Base-by-base conservation (phyloP, 2,329 filamentous ascomycete species). In the Fusarium abutilonis region DNA sequence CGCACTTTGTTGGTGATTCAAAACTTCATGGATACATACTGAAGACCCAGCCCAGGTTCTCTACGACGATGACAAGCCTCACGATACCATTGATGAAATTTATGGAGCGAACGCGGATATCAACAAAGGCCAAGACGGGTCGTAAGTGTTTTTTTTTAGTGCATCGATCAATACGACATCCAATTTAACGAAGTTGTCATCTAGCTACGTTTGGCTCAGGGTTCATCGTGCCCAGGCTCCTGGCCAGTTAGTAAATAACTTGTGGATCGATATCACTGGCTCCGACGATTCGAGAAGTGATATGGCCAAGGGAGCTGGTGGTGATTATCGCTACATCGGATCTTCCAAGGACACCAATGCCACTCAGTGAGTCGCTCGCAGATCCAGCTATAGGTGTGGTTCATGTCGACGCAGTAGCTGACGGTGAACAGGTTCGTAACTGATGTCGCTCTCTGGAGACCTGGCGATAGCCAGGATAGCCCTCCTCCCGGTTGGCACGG, bases 41-140 rank as follows among this genome's bases (percentile, higher is more conserved):
- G 6, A 34, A 34, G 9, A 14, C 11, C 32, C 13, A 11, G 6
- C 9, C 4, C 14, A 31, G 28, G 28, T 31, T 26, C 13, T 44
- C 15, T 50, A 50, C 17, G 28, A 34, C 14, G 47, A 50, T 42
- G 38, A 50, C 19, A 26, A 50, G 47, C 47, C 47, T 23, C 9
- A 6, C 38, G 11, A n/a, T 19, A 50, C 15, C 4, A 9, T 50
- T 15, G 19, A 42, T 28, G 47, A 50, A 19, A 42, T 50, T 26
- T 9, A 42, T 17, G 38, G 38, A 13, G 5, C 3, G 9, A 23
- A 26, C 15, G 38, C 47, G 9, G 36, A 50, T 32, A 50, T 50
- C 28, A 50, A 50, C 31, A 50, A 50, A 35, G 38, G 38, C n/a
- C 6, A 26, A 3, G 47, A 15, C 13, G 47, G 47, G 4, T 9